Conservation (phyloP, 768 basidiomycete species). For the Amanita jacksonii region DNA sequence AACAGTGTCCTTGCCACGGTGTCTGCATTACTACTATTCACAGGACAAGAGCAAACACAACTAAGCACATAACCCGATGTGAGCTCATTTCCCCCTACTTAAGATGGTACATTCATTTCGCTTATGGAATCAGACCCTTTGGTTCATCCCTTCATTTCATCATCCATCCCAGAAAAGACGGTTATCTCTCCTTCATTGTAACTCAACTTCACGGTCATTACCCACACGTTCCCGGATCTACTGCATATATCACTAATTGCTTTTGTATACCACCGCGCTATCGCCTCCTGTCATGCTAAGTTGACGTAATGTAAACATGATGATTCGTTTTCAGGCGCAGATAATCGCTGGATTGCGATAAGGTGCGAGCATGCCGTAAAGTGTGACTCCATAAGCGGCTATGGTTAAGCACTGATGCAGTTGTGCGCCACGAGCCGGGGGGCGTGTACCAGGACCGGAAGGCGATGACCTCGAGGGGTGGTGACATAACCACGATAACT, state of each 20-base stretch:
- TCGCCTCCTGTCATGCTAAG: neutral
- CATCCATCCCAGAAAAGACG: no score
- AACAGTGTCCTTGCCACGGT: constrained; percentile 80
- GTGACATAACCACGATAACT: no score
- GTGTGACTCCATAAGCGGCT: no score
- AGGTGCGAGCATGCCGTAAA: no score
- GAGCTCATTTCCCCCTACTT: neutral
- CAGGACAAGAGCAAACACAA: constrained; percentile 6
- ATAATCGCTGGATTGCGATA: neutral
- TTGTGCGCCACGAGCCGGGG: no score
- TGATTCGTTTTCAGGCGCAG: neutral
- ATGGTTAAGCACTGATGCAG: no score
- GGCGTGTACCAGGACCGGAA: no score
- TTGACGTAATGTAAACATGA: neutral
- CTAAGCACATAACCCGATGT: neutral
- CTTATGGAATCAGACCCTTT: neutral
- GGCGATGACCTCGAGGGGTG: no score
- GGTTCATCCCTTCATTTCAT: neutral
- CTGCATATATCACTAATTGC: neutral
- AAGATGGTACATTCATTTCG: neutral
- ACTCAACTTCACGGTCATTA: no score
- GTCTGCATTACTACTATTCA: constrained; percentile 5
- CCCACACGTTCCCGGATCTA: no score
- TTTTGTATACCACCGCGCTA: constrained; percentile 5
- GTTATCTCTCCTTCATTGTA: no score